phyloP scores from a whole-genome alignment of 192 early-diverging fungal species.

The Gigaspora rosea region DNA sequence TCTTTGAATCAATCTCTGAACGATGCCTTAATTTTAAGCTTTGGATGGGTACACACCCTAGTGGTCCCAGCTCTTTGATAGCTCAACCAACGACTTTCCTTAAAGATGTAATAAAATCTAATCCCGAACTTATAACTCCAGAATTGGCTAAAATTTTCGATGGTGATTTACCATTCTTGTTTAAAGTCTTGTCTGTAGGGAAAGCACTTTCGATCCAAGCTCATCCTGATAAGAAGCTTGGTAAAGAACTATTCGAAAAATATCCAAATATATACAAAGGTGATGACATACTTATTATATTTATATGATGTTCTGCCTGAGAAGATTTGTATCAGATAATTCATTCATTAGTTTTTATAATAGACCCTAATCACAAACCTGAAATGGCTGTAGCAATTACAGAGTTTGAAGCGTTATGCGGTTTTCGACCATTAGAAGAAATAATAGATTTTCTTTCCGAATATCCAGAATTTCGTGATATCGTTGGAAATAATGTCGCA shows the following conservation, averaged over 20 bases:
- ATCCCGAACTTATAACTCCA: slow-evolving; percentile 56
- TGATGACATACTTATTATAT: slow-evolving; percentile 2
- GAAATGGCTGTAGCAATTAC: slow-evolving; percentile 98
- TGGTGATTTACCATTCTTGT: slow-evolving; percentile 92
- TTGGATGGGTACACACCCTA: slow-evolving; percentile 99
- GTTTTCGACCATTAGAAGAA: slow-evolving; percentile 83
- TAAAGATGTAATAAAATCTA: slow-evolving; percentile 57
- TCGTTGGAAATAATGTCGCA: slow-evolving; percentile 61
- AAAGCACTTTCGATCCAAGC: slow-evolving; percentile 97
- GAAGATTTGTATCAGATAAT: background rate
- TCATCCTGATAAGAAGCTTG: slow-evolving; percentile 93
- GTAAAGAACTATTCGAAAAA: slow-evolving; percentile 65
- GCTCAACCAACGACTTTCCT: slow-evolving; percentile 52
- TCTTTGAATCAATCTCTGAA: background rate
- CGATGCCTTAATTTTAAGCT: slow-evolving; percentile 53
- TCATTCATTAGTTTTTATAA: background rate
- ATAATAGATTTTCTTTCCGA: slow-evolving; percentile 63
- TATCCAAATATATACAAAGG: slow-evolving; percentile 86
- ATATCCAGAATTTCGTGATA: slow-evolving; percentile 78
- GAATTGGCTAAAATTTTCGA: slow-evolving; percentile 63
- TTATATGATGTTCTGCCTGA: background rate
- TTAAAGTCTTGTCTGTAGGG: slow-evolving; percentile 89
- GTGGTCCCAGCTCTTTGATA: slow-evolving; percentile 70
- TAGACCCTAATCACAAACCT: slow-evolving; percentile 88
- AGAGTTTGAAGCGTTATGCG: slow-evolving; percentile 92